Conservation (phyloP, 331 rosid species). For the Malus hybrid region DNA sequence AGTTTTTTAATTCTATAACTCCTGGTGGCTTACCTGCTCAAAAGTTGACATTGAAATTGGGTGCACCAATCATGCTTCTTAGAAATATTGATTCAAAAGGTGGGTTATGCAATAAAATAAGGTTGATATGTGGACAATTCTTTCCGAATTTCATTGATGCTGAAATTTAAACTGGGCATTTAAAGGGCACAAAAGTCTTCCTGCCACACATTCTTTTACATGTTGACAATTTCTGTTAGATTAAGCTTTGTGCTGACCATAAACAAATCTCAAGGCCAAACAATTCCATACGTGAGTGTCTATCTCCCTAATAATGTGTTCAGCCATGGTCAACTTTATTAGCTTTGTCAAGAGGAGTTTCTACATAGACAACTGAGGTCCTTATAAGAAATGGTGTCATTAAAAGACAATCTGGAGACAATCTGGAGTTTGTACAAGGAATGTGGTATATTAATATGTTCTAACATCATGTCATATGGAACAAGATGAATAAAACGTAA, state of each 20-base stretch:
- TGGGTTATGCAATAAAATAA: constrained; percentile 2
- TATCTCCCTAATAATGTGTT: neutral
- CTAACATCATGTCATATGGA: too few species aligned
- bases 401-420: too few species aligned
- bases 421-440: too few species aligned
- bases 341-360: neutral
- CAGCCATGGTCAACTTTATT: neutral
- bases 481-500: too few species aligned
- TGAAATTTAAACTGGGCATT: neutral
- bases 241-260: neutral
- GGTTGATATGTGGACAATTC: neutral
- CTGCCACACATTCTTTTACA: neutral
- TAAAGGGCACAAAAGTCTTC: neutral
- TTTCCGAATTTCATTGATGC: neutral
- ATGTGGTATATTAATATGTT: too few species aligned
- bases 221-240: neutral
- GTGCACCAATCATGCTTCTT: neutral
- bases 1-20: neutral
- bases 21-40: neutral
- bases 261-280: constrained; percentile 12
- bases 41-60: neutral
- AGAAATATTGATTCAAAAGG: neutral
- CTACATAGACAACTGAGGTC: neutral
- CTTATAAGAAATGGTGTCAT: too few species aligned
- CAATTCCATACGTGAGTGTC: neutral